Evolutionary conservation across 2,329 filamentous ascomycete species (phyloP).

Genomic region (Thelonectria discophora): DNA sequence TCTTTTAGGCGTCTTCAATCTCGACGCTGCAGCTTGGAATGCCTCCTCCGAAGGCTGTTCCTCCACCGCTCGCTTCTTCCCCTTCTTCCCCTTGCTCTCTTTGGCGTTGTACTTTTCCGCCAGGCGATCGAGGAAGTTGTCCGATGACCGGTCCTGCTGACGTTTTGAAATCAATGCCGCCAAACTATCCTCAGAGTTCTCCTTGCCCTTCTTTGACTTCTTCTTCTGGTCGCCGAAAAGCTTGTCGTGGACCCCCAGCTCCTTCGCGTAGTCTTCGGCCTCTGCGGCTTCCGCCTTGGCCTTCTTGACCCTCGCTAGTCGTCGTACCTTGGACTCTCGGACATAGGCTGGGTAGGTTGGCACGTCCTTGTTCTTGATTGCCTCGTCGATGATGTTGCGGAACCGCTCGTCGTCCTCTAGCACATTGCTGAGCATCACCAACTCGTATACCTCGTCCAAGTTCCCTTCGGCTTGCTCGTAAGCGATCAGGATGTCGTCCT

Average conservation of each 20-base stretch:
- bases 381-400: constrained; percentile 79
- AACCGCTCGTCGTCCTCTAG: constrained; percentile 88
- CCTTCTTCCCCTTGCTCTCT: constrained; percentile 57
- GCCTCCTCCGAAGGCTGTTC: constrained; percentile 71
- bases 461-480: constrained; percentile 79
- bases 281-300: constrained; percentile 75
- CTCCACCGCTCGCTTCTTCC: constrained; percentile 64
- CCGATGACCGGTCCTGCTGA: constrained; percentile 65
- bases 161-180: constrained; percentile 79
- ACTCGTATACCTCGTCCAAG: constrained; percentile 80
- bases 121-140: constrained; percentile 74
- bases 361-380: constrained; percentile 76
- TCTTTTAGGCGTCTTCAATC: constrained; percentile 48
- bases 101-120: constrained; percentile 77
- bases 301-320: constrained; percentile 64
- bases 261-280: constrained; percentile 78
- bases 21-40: constrained; percentile 65
- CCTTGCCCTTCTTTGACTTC: constrained; percentile 50
- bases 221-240: constrained; percentile 65
- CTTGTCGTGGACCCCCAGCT: constrained; percentile 78
- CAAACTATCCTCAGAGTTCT: constrained; percentile 62
- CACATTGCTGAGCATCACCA: constrained; percentile 87
- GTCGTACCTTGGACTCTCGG: constrained; percentile 74
- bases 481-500: constrained; percentile 76
- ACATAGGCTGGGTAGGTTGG: constrained; percentile 73